Percentiles rank a stretch among this genome's conserved stretches.
Conservation (phyloP, 345 rosid species). For the Linum lewisii region DNA sequence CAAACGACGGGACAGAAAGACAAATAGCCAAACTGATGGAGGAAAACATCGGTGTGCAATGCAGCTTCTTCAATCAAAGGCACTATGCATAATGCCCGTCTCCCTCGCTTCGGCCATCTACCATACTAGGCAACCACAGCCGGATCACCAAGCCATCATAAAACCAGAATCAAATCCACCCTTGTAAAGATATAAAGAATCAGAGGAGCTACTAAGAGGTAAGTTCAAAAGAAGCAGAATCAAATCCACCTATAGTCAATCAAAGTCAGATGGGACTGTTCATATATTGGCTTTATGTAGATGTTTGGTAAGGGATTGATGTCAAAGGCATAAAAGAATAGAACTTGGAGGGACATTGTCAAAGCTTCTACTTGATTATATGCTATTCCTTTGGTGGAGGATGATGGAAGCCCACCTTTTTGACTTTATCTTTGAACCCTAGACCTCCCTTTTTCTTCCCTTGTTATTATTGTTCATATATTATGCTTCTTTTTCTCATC, state of each 20-base stretch:
- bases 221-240: constrained; percentile 3
- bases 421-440: constrained; percentile 8
- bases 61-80: constrained; percentile 97
- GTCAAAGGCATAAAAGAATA: constrained; percentile 6
- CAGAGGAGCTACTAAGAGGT: background rate
- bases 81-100: constrained; percentile 98
- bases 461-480: no score
- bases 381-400: constrained; percentile 47
- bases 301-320: no score
- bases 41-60: constrained; percentile 89
- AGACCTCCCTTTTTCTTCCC: background rate
- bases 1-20: constrained; percentile 83
- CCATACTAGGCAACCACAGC: constrained; percentile 60
- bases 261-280: constrained; percentile 55
- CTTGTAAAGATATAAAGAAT: constrained; percentile 22
- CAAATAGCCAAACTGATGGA: constrained; percentile 98
- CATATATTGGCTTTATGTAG: constrained; percentile 4
- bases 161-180: constrained; percentile 77
- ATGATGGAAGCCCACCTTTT: constrained; percentile 53
- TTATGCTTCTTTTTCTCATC: background rate
- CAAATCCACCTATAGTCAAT: constrained; percentile 57
- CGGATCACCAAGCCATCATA: constrained; percentile 58
- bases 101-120: constrained; percentile 88
- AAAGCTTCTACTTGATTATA: constrained; percentile 40
- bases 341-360: constrained; percentile 36